Conservation (phyloP, 2,329 filamentous ascomycete genomes). For the Ophiostoma novo-ulmi region DNA sequence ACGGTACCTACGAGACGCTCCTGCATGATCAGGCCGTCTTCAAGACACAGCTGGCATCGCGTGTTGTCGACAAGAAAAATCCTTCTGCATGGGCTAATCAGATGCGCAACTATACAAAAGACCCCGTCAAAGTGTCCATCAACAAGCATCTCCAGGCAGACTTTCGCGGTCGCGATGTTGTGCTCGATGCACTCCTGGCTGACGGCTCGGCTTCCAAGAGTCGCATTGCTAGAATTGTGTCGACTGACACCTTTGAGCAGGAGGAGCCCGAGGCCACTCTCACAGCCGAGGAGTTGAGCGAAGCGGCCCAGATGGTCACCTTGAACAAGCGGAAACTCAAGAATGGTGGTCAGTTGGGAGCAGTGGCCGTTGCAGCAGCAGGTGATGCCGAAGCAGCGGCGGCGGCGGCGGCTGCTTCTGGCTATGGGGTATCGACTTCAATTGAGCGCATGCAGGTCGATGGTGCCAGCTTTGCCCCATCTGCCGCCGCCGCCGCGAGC, state of each 20-base stretch:
- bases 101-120: conserved; percentile 53
- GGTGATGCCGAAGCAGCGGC: not conserved
- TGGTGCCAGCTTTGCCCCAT: conserved; percentile 8
- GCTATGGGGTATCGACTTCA: not conserved
- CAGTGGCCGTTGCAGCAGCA: not conserved
- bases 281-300: conserved; percentile 55
- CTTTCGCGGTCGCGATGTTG: conserved; percentile 57
- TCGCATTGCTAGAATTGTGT: conserved; percentile 52
- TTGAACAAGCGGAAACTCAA: conserved; percentile 20
- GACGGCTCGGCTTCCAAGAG: conserved; percentile 34
- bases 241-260: conserved; percentile 67
- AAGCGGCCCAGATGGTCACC: conserved; percentile 43
- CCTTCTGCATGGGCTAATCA: conserved; percentile 61
- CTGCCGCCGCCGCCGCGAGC: not conserved
- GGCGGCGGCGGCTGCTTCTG: not conserved
- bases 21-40: conserved; percentile 71
- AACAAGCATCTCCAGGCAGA: conserved; percentile 44
- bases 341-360: not conserved
- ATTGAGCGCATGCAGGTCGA: conserved; percentile 14
- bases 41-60: conserved; percentile 72
- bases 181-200: conserved; percentile 49
- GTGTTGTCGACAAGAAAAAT: conserved; percentile 80
- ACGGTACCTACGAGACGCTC: conserved; percentile 72
- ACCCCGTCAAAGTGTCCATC: conserved; percentile 48
- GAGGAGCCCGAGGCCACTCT: conserved; percentile 58